phyloP scores from a whole-genome alignment of 768 basidiomycete genomes.

The Termitomyces sp. region DNA sequence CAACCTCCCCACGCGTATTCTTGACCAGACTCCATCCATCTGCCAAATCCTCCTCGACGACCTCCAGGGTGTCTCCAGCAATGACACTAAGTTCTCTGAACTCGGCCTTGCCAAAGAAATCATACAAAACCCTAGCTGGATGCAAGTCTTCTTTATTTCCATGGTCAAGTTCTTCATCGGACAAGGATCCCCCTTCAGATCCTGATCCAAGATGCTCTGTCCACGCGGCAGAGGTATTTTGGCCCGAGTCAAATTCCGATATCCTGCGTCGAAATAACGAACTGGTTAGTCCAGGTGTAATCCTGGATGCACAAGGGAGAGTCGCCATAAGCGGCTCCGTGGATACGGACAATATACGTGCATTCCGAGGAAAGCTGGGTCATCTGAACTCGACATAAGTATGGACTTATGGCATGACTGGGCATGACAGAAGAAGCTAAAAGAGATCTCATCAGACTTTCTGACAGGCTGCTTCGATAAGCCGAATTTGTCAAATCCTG shows the following conservation, averaged over 20 bases:
- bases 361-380: not conserved
- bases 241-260: conserved; percentile 69
- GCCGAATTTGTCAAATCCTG: too few species aligned
- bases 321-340: conserved; percentile 13
- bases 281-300: conserved; percentile 8
- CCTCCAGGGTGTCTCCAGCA: conserved; percentile 67
- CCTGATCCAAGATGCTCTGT: conserved; percentile 52
- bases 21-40: conserved; percentile 82
- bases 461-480: too few species aligned
- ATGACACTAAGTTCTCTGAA: conserved; percentile 67
- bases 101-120: conserved; percentile 72
- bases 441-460: not conserved
- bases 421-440: not conserved
- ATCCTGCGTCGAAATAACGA: conserved; percentile 23
- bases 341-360: not conserved
- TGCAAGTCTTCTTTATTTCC: conserved; percentile 34
- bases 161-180: conserved; percentile 46
- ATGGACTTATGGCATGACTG: too few species aligned
- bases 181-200: conserved; percentile 39
- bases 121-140: conserved; percentile 66
- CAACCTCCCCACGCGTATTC: conserved; percentile 54
- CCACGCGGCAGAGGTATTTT: conserved; percentile 79
- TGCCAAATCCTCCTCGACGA: conserved; percentile 68
- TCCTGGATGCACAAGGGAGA: conserved; percentile 14
- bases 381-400: not conserved